Evolutionary conservation across 768 basidiomycete species (phyloP), one percentile per base, ranked within the genome.

Genomic region (Leccinum truebloodii): DNA sequence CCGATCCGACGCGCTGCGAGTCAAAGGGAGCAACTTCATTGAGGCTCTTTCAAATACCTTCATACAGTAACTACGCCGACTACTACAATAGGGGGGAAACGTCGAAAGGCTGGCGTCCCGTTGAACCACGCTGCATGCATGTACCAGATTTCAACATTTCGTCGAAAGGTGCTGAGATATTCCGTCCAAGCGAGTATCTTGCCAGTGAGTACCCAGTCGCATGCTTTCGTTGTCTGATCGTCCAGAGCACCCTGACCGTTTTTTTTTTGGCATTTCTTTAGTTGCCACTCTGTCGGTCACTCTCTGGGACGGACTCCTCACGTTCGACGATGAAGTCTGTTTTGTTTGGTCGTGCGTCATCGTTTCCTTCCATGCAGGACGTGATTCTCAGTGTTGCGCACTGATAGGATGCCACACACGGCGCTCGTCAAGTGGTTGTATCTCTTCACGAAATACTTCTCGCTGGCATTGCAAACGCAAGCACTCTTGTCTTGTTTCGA

Each of bases 371-470:
- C 30, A 14, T 16, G 3, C 13, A n/a, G 18, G 20, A 22, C 28
- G 1, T 57, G 30, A 37, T 46, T 22, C 48, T 2, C 16, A n/a
- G 18, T 0, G 12, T 0, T n/a, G n/a, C 9, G 6, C 7, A 12
- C 41, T 44, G 5, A 2, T n/a, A 72, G 71, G 13, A 65, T 67
- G 59, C 48, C 71, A n/a, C 7, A 7, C 8, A 55, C 14, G 7
- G 63, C 67, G 3, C 50, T 44, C 28, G 32, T 67, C 46, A 72
- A 73, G 54, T 73, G 69, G 71, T 16, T 73, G 20, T 72, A 69
- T 51, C n/a, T 73, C 12, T 62, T 71, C 52, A 60, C 61, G 6
- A 73, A 61, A 57, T 72, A 69, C 30, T 59, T 62, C 30, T 61
- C 58, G 10, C 14, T 73, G 18, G 16, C 14, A 3, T 1, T 61